Conservation (phyloP, 208 protist species). For the Phytomonas sp. region DNA sequence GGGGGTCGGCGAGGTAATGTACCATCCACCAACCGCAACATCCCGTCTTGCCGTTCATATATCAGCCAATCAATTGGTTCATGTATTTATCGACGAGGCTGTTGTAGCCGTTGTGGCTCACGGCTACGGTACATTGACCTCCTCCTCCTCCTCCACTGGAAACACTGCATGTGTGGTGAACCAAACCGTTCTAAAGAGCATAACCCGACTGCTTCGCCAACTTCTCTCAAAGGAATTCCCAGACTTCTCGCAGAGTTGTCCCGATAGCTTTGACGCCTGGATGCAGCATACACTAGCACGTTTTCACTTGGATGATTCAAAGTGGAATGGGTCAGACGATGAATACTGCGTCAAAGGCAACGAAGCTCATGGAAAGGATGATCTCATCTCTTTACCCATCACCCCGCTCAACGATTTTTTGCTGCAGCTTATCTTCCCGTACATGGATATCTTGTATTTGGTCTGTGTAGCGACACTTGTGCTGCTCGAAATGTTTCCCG, state of each 20-base stretch:
- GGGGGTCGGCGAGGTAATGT: background rate
- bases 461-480: slow-evolving; percentile 16
- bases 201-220: slow-evolving; percentile 37
- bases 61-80: slow-evolving; percentile 82
- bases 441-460: slow-evolving; percentile 41
- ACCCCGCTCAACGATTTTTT: slow-evolving; percentile 44
- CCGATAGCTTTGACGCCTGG: slow-evolving; percentile 56
- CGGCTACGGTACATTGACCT: slow-evolving; percentile 15
- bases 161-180: slow-evolving; percentile 16
- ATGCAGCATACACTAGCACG: slow-evolving; percentile 37
- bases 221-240: slow-evolving; percentile 68
- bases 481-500: slow-evolving; percentile 20
- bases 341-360: background rate
- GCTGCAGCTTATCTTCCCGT: slow-evolving; percentile 43
- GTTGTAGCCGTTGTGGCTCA: slow-evolving; percentile 51
- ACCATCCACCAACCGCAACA: background rate
- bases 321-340: background rate
- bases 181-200: slow-evolving; percentile 25
- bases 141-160: background rate
- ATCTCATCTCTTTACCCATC: slow-evolving; percentile 18
- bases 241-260: slow-evolving; percentile 44
- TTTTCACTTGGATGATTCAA: slow-evolving; percentile 19
- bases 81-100: slow-evolving; percentile 77
- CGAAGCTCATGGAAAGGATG: background rate
- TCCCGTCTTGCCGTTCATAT: slow-evolving; percentile 58